Percentiles rank a stretch among this genome's conserved stretches.
phyloP scores from a whole-genome alignment of 2,329 filamentous ascomycete genomes.

The Colletotrichum sp. region DNA sequence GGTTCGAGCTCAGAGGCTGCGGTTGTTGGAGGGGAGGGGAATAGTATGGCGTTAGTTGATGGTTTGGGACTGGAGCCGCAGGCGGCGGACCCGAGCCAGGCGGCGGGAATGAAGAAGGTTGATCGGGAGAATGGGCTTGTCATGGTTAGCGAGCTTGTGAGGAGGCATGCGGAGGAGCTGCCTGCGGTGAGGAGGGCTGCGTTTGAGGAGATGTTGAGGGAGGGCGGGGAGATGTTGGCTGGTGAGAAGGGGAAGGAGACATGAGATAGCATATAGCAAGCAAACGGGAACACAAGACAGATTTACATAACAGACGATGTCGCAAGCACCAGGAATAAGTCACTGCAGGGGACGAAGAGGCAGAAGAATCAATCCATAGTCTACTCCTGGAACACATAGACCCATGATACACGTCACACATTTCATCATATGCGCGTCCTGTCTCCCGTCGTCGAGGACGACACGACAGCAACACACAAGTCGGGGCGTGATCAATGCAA shows the following conservation, averaged over 20 bases:
- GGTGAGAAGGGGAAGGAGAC: slow-evolving; percentile 26
- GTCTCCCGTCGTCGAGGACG: background rate
- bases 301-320: background rate
- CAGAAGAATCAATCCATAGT: slow-evolving; percentile 12
- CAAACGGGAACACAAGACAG: too few relatives aligned
- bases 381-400: slow-evolving; percentile 13
- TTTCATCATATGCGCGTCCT: slow-evolving; percentile 1
- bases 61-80: slow-evolving; percentile 50
- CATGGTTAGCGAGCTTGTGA: slow-evolving; percentile 60
- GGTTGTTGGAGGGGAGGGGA: background rate
- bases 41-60: slow-evolving; percentile 29
- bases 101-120: slow-evolving; percentile 51
- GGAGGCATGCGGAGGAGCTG: slow-evolving; percentile 45
- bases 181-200: slow-evolving; percentile 39
- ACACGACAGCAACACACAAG: background rate
- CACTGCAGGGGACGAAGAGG: background rate
- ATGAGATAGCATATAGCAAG: background rate
- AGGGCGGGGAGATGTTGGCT: slow-evolving; percentile 53
- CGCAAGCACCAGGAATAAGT: background rate
- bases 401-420: slow-evolving; percentile 19
- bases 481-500: slow-evolving; percentile 18
- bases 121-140: slow-evolving; percentile 69
- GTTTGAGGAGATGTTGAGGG: slow-evolving; percentile 55
- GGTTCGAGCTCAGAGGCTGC: background rate
- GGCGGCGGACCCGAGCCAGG: slow-evolving; percentile 47